Conservation (phyloP, 2,329 filamentous ascomycete genomes). For the Aspergillus awamori region DNA sequence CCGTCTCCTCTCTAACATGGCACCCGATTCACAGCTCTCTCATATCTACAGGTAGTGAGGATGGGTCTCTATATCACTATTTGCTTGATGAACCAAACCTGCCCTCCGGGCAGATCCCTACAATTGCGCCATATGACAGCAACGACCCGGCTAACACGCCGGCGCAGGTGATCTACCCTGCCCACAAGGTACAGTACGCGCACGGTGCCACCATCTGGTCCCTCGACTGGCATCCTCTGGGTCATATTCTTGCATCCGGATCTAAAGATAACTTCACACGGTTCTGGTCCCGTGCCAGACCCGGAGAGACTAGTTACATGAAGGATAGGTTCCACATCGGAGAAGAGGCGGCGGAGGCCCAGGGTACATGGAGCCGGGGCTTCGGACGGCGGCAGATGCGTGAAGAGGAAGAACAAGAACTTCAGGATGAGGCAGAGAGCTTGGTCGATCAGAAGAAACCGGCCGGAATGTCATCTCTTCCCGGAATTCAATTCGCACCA, state of each 20-base stretch:
- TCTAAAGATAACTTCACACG: conserved; percentile 96
- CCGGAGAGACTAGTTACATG: conserved; percentile 80
- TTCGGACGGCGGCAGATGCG: conserved; percentile 76
- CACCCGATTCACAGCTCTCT: conserved; percentile 90
- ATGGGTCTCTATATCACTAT: conserved; percentile 90
- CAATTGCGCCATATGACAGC: conserved; percentile 81
- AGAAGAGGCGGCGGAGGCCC: conserved; percentile 86
- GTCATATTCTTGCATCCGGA: conserved; percentile 91
- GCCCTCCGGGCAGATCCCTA: conserved; percentile 70
- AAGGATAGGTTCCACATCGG: conserved; percentile 96
- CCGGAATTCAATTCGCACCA: conserved; percentile 62
- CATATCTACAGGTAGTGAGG: conserved; percentile 85
- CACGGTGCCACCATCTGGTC: conserved; percentile 98
- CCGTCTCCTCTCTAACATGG: conserved; percentile 89
- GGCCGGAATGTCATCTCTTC: conserved; percentile 54
- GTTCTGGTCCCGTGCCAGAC: conserved; percentile 91
- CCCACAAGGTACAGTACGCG: conserved; percentile 81
- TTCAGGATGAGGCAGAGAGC: conserved; percentile 90
- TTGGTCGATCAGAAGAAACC: conserved; percentile 88
- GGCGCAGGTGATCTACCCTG: conserved; percentile 88
- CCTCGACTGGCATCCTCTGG: conserved; percentile 94
- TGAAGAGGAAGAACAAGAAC: conserved; percentile 91
- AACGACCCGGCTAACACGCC: conserved; percentile 77
- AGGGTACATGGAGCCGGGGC: conserved; percentile 89
- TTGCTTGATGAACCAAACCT: conserved; percentile 93